Percentiles rank a stretch among this genome's conserved stretches.
Evolutionary conservation across 768 basidiomycete species (phyloP).

Genomic region (Tricholomella constricta): DNA sequence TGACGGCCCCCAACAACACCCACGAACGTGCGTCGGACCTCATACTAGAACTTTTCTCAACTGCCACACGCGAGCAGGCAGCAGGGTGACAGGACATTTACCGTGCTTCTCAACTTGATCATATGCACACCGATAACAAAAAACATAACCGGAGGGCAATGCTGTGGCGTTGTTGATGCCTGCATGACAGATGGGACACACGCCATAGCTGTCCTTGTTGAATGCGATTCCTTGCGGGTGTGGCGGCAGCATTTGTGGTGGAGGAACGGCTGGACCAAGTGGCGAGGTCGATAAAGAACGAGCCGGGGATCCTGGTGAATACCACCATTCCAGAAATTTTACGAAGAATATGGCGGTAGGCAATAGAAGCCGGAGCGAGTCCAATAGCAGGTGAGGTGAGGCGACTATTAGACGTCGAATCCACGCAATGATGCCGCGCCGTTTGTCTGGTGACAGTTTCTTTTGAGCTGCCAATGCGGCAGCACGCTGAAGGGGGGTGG

Average conservation of each 20-base stretch:
- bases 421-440: slow-evolving; percentile 40
- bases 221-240: slow-evolving; percentile 74
- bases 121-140: slow-evolving; percentile 91
- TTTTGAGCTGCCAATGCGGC: slow-evolving; percentile 36
- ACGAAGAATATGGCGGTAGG: slow-evolving; percentile 93
- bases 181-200: slow-evolving; percentile 79
- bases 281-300: slow-evolving; percentile 65
- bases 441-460: slow-evolving; percentile 26
- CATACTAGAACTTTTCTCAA: slow-evolving; percentile 84
- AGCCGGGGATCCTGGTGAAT: slow-evolving; percentile 88
- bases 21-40: slow-evolving; percentile 53
- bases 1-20: slow-evolving; percentile 1
- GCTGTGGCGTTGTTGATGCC: slow-evolving; percentile 84
- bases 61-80: slow-evolving; percentile 77
- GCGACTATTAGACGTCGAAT: slow-evolving; percentile 49
- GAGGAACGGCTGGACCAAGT: slow-evolving; percentile 71
- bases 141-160: slow-evolving; percentile 91
- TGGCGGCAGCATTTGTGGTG: slow-evolving; percentile 73
- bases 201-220: slow-evolving; percentile 68
- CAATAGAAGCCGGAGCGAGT: slow-evolving; percentile 76
- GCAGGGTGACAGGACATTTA: slow-evolving; percentile 85
- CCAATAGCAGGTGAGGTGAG: slow-evolving; percentile 67
- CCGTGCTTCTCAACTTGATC: slow-evolving; percentile 77
- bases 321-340: slow-evolving; percentile 99
- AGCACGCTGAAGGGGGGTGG: slow-evolving; percentile 38